These are phyloP conservation scores for Thoreauomyces humboldtii DNA, from an alignment of 192 early-diverging fungal genomes.

Conservation along the genomic window DNA sequence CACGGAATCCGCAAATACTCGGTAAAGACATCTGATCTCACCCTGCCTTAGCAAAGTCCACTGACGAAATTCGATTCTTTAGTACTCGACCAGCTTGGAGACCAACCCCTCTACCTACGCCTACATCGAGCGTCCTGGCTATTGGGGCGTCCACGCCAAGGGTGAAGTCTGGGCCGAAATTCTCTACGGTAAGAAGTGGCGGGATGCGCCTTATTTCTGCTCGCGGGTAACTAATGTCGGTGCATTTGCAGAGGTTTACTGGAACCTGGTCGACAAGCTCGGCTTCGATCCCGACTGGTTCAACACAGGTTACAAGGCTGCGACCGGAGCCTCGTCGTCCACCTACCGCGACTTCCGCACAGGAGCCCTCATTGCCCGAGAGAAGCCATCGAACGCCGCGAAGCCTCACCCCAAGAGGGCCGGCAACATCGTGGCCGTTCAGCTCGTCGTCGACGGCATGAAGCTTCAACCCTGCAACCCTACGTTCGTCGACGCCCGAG, in stretches of 20 bases:
- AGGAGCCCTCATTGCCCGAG: neutral
- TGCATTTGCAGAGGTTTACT: slow-evolving; percentile 51
- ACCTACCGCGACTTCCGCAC: slow-evolving; percentile 38
- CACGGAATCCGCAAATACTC: slow-evolving; percentile 80
- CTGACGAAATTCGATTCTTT: slow-evolving; percentile 4
- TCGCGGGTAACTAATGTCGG: too few relatives aligned
- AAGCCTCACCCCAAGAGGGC: slow-evolving; percentile 11
- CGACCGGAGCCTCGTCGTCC: neutral
- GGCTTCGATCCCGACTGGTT: slow-evolving; percentile 53
- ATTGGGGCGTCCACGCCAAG: slow-evolving; percentile 91
- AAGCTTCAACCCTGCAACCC: slow-evolving; percentile 55
- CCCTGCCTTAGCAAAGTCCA: too few relatives aligned
- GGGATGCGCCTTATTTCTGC: too few relatives aligned
- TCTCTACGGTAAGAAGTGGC: slow-evolving; percentile 73
- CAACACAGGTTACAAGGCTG: slow-evolving; percentile 18
- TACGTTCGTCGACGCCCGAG: slow-evolving; percentile 51
- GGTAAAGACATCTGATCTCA: slow-evolving; percentile 21
- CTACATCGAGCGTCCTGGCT: slow-evolving; percentile 72
- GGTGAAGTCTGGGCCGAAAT: slow-evolving; percentile 94
- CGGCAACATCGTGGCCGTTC: slow-evolving; percentile 48
- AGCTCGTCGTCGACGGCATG: slow-evolving; percentile 53
- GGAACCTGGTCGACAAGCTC: slow-evolving; percentile 55
- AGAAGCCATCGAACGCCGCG: neutral
- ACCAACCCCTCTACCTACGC: slow-evolving; percentile 82
- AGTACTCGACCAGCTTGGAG: slow-evolving; percentile 73